Evolutionary conservation across 1,284 basidiomycete genomes (phyloP).

Genomic region (Peniophora sp.): DNA sequence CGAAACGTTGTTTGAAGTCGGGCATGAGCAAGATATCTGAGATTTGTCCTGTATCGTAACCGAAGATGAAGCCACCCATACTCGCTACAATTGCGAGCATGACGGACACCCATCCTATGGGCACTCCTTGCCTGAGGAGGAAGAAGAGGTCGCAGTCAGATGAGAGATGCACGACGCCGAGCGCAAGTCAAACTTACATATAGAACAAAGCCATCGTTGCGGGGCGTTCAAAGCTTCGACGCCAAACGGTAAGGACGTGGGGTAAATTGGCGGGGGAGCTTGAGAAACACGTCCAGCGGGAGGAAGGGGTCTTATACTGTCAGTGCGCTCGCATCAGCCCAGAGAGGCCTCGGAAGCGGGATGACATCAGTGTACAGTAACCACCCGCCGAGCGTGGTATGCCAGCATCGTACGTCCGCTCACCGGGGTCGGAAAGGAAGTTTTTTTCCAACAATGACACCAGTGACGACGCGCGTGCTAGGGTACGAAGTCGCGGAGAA

Average conservation of each 20-base stretch:
- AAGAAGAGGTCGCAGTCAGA: background rate
- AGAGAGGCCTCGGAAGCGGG: too few relatives aligned
- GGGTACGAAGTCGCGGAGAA: too few relatives aligned
- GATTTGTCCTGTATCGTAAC: constrained; percentile 76
- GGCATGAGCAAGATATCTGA: constrained; percentile 70
- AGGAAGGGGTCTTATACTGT: too few relatives aligned
- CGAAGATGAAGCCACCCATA: constrained; percentile 77
- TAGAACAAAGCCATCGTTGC: constrained; percentile 13
- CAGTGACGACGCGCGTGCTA: too few relatives aligned
- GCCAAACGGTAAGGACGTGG: background rate
- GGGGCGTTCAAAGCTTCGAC: background rate
- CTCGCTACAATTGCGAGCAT: constrained; percentile 63
- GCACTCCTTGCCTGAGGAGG: constrained; percentile 27
- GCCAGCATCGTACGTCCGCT: too few relatives aligned
- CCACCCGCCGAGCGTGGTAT: too few relatives aligned
- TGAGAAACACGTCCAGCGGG: too few relatives aligned
- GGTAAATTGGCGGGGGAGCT: too few relatives aligned
- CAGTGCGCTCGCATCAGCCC: too few relatives aligned
- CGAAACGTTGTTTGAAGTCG: constrained; percentile 66
- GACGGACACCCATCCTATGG: constrained; percentile 56
- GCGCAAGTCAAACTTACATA: constrained; percentile 9
- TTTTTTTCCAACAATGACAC: too few relatives aligned
- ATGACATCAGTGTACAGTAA: too few relatives aligned
- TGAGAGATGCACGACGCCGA: background rate
- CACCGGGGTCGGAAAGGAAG: too few relatives aligned